Evolutionary conservation across 176 grass and related monocot genomes (phyloP).

Genomic region (Musa beccarii): DNA sequence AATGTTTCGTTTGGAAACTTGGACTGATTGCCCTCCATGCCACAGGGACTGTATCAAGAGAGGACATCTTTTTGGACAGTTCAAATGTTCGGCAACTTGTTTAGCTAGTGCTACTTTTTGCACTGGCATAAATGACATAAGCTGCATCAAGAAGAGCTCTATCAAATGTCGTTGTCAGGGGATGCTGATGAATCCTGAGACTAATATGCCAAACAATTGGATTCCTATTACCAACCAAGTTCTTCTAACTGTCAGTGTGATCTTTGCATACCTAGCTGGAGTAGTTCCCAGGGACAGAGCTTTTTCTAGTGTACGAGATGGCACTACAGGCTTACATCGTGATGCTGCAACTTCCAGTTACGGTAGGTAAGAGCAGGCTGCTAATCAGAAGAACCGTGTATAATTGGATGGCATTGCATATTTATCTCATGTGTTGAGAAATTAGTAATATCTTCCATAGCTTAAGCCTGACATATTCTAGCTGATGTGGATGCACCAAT

Average conservation of each 20-base stretch:
- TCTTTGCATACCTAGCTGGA: conserved; percentile 77
- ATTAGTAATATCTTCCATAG: background rate
- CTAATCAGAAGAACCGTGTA: background rate
- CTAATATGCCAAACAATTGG: conserved; percentile 27
- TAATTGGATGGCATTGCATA: background rate
- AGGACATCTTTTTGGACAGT: background rate
- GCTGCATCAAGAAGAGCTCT: conserved; percentile 19
- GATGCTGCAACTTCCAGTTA: conserved; percentile 33
- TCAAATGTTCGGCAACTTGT: background rate
- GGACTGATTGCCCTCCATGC: background rate
- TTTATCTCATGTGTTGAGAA: background rate
- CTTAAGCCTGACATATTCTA: conserved; percentile 5
- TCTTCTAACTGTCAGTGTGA: conserved; percentile 70
- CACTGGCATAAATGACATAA: conserved; percentile 15
- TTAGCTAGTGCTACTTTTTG: background rate
- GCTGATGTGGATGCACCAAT: conserved; percentile 24
- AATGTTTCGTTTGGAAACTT: background rate
- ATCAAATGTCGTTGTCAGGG: conserved; percentile 34
- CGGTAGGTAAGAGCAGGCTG: conserved; percentile 90
- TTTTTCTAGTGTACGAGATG: conserved; percentile 18
- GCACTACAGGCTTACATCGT: conserved; percentile 8
- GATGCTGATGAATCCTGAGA: conserved; percentile 38
- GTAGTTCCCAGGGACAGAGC: conserved; percentile 35
- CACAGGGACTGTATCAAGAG: background rate
- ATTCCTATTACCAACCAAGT: conserved; percentile 50